Conservation (phyloP, 2,329 filamentous ascomycete genomes). For the Colletotrichum falcatum region DNA sequence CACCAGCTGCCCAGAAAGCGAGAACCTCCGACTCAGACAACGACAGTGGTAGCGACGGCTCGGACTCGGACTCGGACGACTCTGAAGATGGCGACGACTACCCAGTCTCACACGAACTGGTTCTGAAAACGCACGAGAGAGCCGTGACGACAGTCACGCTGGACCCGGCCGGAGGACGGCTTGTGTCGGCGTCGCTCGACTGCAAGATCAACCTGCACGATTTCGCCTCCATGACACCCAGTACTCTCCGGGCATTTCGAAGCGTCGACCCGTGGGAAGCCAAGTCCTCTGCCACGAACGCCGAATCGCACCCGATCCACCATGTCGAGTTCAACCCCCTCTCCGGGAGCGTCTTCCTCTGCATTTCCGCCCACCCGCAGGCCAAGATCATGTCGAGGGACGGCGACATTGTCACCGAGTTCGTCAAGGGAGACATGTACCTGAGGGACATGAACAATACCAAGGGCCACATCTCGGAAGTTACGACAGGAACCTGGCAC, state of each 20-base stretch:
- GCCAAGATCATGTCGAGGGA: constrained; percentile 91
- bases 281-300: constrained; percentile 74
- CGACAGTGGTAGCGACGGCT: constrained; percentile 60
- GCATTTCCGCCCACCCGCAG: constrained; percentile 89
- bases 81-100: constrained; percentile 86
- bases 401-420: constrained; percentile 86
- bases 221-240: constrained; percentile 94
- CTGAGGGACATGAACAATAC: constrained; percentile 97
- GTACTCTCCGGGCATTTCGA: constrained; percentile 93
- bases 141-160: constrained; percentile 86
- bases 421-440: constrained; percentile 99
- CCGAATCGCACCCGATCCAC: constrained; percentile 90
- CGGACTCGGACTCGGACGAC: constrained; percentile 64
- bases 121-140: constrained; percentile 92
- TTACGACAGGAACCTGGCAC: constrained; percentile 91
- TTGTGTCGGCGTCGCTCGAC: constrained; percentile 92
- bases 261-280: constrained; percentile 87
- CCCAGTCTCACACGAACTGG: constrained; percentile 91
- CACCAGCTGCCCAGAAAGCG: constrained; percentile 44
- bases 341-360: constrained; percentile 83
- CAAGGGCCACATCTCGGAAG: constrained; percentile 94
- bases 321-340: constrained; percentile 88
- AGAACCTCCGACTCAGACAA: constrained; percentile 45
- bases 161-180: constrained; percentile 84
- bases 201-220: constrained; percentile 94